Evolutionary conservation across 2,329 filamentous ascomycete species (phyloP), one percentile per base, ranked within the genome.

Genomic region (Trichoderma citrinoviride): DNA sequence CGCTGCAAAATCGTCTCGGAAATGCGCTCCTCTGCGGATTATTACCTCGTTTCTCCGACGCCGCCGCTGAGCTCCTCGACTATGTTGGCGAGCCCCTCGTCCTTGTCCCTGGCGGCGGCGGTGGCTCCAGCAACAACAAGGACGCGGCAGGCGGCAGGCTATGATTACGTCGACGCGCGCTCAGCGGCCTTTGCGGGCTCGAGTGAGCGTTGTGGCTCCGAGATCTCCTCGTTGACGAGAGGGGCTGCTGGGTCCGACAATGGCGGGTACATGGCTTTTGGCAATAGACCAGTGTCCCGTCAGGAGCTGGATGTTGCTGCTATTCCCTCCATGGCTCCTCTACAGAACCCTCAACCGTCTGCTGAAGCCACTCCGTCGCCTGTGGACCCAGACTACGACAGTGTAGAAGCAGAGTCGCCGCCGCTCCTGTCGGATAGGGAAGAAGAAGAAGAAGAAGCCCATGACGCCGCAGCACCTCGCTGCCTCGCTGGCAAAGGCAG

Each of bases 1-100:
- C 67, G 67, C n/a, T 54, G 47, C 3, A 67, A 61, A 41, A 64
- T 73, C 29, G 49, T 72, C 21, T 33, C 50, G 15, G 66, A 71
- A 33, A 67, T 72, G 8, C 67, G 65, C 15, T 25, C 14, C 12
- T 17, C 63, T 33, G 56, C 61, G 19, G 23, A 10, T 2, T 37
- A 40, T 19, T 17, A 40, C 15, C 23, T 15, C 3, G 25, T 15
- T 8, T 14, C 5, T 21, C n/a, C 64, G 17, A 6, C 40, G 5
- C 27, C 23, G 33, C 41, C 37, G 7, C 64, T 14, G 15, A 25
- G 41, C 3, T 15, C 50, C 3, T 15, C 50, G 19, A 15, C 17
- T 5, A n/a, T 17, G 6, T 15, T 37, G 15, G 17, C n/a, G 27
- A 23, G 19, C 55, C 33, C 17, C 25, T 47, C 55, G 54, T 27